phyloP scores from a whole-genome alignment of 176 grass and related monocot species.

The Triticum timopheevii region DNA sequence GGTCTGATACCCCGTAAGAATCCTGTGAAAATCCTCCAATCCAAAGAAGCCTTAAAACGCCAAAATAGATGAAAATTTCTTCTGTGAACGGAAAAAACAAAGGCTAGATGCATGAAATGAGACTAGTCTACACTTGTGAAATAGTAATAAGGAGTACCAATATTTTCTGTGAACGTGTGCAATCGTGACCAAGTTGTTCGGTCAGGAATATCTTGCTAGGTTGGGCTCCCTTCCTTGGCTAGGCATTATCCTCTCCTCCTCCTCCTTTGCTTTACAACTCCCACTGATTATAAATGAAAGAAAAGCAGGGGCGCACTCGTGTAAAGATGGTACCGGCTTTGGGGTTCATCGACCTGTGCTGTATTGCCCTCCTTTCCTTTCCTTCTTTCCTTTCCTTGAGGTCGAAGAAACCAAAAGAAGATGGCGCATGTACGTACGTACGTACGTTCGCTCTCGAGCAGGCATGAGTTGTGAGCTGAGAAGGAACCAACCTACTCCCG shows the following conservation, averaged over 20 bases:
- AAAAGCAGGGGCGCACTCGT: background rate
- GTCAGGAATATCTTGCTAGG: constrained; percentile 3
- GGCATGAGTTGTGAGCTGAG: no score
- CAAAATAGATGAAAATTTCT: no score
- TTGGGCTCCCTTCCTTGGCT: constrained; percentile 17
- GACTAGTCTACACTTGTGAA: background rate
- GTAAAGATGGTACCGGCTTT: constrained; percentile 15
- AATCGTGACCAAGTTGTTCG: background rate
- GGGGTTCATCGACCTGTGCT: background rate
- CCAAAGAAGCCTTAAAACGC: no score
- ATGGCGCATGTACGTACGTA: background rate
- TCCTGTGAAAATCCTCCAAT: no score
- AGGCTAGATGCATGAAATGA: background rate
- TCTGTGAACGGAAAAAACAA: background rate
- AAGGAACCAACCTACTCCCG: no score
- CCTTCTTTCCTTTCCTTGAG: background rate
- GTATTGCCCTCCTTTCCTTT: background rate
- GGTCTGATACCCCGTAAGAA: no score
- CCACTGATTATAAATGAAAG: background rate
- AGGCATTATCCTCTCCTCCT: background rate
- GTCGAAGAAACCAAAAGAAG: constrained; percentile 21
- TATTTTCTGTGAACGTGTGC: background rate
- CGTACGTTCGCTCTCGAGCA: background rate
- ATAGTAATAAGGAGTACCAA: background rate
- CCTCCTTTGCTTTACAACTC: background rate